Evolutionary conservation across 2,329 filamentous ascomycete genomes (phyloP).

Genomic region (Pseudocercospora pini-densiflorae): DNA sequence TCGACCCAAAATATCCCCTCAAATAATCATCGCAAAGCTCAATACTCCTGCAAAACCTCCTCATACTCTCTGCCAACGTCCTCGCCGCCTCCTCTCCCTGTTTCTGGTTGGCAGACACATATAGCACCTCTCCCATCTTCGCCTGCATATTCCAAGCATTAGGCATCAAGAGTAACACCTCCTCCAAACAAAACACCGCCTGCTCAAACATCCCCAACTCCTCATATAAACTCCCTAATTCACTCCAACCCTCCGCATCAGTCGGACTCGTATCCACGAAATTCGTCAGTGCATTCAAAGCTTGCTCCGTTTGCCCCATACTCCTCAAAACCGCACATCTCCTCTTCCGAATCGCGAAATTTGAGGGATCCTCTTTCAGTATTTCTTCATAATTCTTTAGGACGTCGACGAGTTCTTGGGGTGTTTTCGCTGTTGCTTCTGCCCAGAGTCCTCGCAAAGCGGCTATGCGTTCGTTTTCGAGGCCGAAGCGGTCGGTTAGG

Average conservation of each 20-base stretch:
- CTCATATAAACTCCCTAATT: conserved; percentile 86
- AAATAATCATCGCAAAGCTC: conserved; percentile 94
- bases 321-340: conserved; percentile 78
- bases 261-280: conserved; percentile 84
- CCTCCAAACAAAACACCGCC: conserved; percentile 86
- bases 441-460: conserved; percentile 81
- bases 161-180: conserved; percentile 82
- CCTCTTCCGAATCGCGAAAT: conserved; percentile 85
- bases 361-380: conserved; percentile 73
- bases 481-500: conserved; percentile 79
- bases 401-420: conserved; percentile 68
- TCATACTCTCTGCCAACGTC: conserved; percentile 72
- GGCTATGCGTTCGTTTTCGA: conserved; percentile 82
- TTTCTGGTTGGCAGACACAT: conserved; percentile 60
- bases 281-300: conserved; percentile 72
- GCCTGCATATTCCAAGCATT: conserved; percentile 98
- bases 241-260: conserved; percentile 91
- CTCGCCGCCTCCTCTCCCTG: conserved; percentile 46
- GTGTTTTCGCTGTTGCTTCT: conserved; percentile 75
- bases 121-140: conserved; percentile 79
- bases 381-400: conserved; percentile 79
- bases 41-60: conserved; percentile 86
- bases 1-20: conserved; percentile 89
- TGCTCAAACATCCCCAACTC: conserved; percentile 78
- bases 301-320: conserved; percentile 71